phyloP scores from a whole-genome alignment of 2,329 filamentous ascomycete species.

The Colletotrichum spinosum region DNA sequence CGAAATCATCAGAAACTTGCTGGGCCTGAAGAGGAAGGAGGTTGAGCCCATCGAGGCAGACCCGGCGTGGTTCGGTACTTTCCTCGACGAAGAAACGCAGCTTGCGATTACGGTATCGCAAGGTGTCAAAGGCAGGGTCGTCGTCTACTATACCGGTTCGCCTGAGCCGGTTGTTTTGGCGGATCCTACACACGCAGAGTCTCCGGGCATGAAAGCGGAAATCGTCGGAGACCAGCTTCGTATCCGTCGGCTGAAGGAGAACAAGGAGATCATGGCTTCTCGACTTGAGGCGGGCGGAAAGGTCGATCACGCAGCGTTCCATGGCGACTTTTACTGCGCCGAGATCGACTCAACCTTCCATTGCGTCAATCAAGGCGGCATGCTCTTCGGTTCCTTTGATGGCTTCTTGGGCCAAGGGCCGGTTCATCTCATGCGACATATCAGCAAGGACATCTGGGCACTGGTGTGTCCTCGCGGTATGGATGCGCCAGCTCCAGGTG shows the following conservation, averaged over 20 bases:
- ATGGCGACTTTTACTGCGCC: conserved; percentile 49
- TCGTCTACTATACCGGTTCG: conserved; percentile 44
- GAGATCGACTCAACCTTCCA: conserved; percentile 52
- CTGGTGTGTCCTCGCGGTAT: conserved; percentile 52
- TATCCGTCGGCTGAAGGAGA: conserved; percentile 43
- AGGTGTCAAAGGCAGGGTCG: conserved; percentile 43
- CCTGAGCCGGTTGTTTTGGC: conserved; percentile 42
- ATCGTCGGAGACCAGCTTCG: conserved; percentile 46
- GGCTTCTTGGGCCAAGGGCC: conserved; percentile 55
- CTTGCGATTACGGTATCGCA: conserved; percentile 46
- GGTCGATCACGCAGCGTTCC: conserved; percentile 42
- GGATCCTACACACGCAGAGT: conserved; percentile 39
- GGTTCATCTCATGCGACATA: conserved; percentile 48
- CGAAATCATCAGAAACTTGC: conserved; percentile 46
- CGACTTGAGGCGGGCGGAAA: not conserved
- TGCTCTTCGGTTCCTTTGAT: conserved; percentile 56
- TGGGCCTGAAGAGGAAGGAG: conserved; percentile 42
- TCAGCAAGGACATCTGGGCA: conserved; percentile 53
- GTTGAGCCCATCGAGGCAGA: conserved; percentile 28
- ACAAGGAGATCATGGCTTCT: not conserved
- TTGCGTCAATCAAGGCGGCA: conserved; percentile 46
- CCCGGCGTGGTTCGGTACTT: conserved; percentile 48
- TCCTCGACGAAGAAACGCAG: conserved; percentile 51
- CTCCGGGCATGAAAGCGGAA: conserved; percentile 41
- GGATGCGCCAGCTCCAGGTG: conserved; percentile 54